Conservation (phyloP, 139 green algal genomes). For the Eudorina sp. region DNA sequence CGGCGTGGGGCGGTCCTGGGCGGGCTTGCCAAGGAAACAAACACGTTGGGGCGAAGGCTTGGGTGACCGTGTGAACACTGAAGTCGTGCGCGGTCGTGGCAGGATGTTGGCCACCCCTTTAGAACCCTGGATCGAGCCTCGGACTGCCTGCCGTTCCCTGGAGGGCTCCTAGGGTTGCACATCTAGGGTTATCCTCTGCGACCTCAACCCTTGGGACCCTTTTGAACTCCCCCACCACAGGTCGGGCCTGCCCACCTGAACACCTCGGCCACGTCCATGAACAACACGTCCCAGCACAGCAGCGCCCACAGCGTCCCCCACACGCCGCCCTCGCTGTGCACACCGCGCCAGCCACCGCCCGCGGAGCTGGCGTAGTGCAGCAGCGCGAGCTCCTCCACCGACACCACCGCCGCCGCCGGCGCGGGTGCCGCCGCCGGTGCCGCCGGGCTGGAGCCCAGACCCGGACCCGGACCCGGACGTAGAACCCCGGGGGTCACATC, state of each 20-base stretch:
- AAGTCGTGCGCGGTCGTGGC: too few species aligned
- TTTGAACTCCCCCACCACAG: background rate
- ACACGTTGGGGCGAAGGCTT: too few species aligned
- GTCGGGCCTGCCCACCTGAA: slow-evolving; percentile 63
- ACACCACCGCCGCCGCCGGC: slow-evolving; percentile 1
- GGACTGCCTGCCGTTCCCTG: too few species aligned
- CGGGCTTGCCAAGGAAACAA: too few species aligned
- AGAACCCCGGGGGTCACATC: too few species aligned
- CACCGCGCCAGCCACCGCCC: slow-evolving; percentile 79
- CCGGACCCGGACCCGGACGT: too few species aligned
- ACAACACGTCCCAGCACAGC: slow-evolving; percentile 75
- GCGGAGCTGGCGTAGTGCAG: slow-evolving; percentile 83
- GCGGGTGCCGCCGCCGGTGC: background rate
- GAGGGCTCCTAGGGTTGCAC: too few species aligned
- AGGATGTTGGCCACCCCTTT: too few species aligned
- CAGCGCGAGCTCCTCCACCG: slow-evolving; percentile 86
- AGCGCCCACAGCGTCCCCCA: slow-evolving; percentile 88
- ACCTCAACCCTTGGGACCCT: background rate
- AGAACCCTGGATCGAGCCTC: too few species aligned
- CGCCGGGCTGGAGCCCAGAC: too few species aligned
- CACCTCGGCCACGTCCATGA: slow-evolving; percentile 74
- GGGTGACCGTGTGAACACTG: too few species aligned
- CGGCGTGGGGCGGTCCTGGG: too few species aligned
- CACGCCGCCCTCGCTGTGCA: slow-evolving; percentile 85
- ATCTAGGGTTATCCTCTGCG: background rate